A percentile compares a stretch with the other conserved stretches of the same genome.
These are phyloP conservation scores for Leccinum colubrinum DNA, from an alignment of 1,284 basidiomycete genomes.

Conservation along the genomic window DNA sequence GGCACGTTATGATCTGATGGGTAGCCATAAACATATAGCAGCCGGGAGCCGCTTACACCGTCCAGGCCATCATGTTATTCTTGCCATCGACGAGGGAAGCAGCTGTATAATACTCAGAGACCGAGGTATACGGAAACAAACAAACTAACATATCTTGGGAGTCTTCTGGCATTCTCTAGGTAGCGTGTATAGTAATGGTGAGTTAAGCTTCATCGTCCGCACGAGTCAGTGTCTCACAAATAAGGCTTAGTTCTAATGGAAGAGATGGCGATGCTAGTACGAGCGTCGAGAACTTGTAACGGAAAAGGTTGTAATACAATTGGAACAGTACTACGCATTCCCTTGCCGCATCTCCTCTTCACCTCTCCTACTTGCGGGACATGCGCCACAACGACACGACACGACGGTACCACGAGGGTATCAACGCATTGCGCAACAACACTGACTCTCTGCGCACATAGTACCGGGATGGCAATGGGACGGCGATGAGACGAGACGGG, in stretches of 20 bases:
- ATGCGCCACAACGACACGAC: too few species aligned
- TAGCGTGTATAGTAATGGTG: conserved; percentile 66
- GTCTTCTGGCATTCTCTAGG: conserved; percentile 76
- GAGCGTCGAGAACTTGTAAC: background rate
- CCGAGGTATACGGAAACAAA: too few species aligned
- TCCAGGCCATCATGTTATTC: conserved; percentile 65
- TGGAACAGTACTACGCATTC: too few species aligned
- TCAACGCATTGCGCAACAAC: too few species aligned
- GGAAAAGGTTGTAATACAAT: too few species aligned
- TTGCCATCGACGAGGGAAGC: conserved; percentile 69
- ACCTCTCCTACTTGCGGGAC: too few species aligned
- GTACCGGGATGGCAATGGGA: too few species aligned
- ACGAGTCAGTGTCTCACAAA: background rate
- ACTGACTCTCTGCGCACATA: too few species aligned
- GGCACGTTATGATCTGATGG: conserved; percentile 50
- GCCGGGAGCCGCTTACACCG: conserved; percentile 37
- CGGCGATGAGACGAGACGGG: too few species aligned
- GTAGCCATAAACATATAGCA: background rate
- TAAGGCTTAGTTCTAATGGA: background rate
- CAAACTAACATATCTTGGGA: conserved; percentile 43
- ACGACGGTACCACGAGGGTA: too few species aligned
- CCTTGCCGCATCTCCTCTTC: too few species aligned
- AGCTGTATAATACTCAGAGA: conserved; percentile 49
- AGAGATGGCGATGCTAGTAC: conserved; percentile 5
- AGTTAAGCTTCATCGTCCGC: conserved; percentile 58